These are phyloP conservation scores for Vararia minispora DNA, from an alignment of 768 basidiomycete genomes.

Conservation along the genomic window DNA sequence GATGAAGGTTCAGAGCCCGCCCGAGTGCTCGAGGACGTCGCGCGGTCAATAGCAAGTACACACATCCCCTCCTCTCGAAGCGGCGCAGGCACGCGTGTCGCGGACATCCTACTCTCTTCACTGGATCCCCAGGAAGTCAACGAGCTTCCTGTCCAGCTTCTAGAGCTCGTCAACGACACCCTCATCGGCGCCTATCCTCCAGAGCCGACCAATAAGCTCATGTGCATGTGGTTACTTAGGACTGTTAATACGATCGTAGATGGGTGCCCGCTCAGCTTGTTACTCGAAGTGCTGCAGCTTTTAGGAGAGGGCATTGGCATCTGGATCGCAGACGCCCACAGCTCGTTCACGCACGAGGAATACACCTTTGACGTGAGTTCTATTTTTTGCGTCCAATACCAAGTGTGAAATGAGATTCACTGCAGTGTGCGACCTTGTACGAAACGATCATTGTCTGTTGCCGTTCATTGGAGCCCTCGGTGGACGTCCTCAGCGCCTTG, in stretches of 20 bases:
- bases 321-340: constrained; percentile 56
- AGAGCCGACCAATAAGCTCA: constrained; percentile 37
- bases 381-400: no score
- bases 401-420: no score
- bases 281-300: constrained; percentile 32
- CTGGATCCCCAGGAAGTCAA: constrained; percentile 39
- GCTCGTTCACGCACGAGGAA: constrained; percentile 39
- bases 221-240: constrained; percentile 51
- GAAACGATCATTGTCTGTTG: constrained; percentile 44
- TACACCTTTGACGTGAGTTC: constrained; percentile 46
- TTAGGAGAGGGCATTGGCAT: constrained; percentile 42
- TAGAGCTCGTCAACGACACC: constrained; percentile 51
- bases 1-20: constrained; percentile 48
- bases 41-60: constrained; percentile 31
- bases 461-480: constrained; percentile 31
- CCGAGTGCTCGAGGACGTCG: constrained; percentile 45
- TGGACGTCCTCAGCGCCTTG: constrained; percentile 34
- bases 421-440: constrained; percentile 55
- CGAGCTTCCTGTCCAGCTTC: constrained; percentile 39
- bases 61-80: constrained; percentile 25
- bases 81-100: constrained; percentile 37
- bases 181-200: constrained; percentile 60
- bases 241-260: constrained; percentile 45
- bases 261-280: constrained; percentile 37
- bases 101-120: constrained; percentile 49